Conservation (phyloP, 768 basidiomycete genomes). For the Jaapia argillacea region DNA sequence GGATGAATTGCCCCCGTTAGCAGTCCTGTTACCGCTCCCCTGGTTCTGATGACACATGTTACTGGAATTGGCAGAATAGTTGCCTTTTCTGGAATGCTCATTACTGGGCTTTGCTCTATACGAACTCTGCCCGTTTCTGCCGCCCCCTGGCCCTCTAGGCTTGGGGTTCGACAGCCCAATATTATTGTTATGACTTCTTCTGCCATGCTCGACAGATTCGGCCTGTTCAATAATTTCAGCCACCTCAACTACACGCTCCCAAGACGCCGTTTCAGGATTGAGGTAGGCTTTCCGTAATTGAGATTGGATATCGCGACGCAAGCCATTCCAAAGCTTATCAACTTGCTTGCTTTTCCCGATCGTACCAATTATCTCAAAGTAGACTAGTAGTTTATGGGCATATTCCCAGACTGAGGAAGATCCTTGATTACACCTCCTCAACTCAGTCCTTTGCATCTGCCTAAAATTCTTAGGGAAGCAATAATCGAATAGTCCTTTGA, state of each 20-base stretch:
- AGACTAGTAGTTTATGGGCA: not conserved
- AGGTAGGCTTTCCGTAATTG: not conserved
- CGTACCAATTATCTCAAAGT: not conserved
- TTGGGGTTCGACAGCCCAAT: not conserved
- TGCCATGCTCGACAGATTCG: not conserved
- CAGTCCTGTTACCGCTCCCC: too few relatives aligned
- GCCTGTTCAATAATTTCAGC: not conserved
- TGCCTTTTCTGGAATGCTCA: too few relatives aligned
- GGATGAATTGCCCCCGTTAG: too few relatives aligned
- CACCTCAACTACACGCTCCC: not conserved
- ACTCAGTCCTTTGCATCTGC: not conserved
- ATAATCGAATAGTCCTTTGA: conserved; percentile 5
- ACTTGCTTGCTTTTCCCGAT: not conserved
- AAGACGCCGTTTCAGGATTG: not conserved
- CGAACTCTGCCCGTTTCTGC: not conserved
- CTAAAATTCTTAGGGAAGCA: conserved; percentile 5
- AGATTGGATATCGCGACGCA: not conserved
- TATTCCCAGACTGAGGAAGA: not conserved
- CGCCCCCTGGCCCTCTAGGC: not conserved
- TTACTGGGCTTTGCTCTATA: too few relatives aligned
- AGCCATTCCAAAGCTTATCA: not conserved
- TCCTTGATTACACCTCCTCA: not conserved
- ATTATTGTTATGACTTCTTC: not conserved
- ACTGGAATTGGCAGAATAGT: too few relatives aligned
- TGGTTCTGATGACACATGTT: too few relatives aligned